Conservation (phyloP, 1,284 basidiomycete genomes). For the Apiotrichum siamense region DNA sequence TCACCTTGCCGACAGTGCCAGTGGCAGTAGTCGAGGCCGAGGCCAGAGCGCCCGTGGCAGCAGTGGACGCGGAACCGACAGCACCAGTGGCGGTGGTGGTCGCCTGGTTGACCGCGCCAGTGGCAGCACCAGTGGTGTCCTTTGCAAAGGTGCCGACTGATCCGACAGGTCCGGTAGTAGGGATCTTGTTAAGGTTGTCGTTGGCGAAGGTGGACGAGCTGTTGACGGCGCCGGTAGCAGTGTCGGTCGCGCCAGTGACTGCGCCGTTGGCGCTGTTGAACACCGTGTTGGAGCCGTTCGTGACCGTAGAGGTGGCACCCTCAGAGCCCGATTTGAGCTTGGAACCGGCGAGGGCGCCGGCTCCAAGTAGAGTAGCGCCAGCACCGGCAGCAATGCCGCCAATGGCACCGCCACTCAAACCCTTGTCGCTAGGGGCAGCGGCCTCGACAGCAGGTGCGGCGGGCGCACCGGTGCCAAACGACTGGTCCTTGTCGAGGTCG, state of each 20-base stretch:
- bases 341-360: background rate
- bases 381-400: background rate
- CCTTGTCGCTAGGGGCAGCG: background rate
- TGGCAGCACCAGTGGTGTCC: conserved; percentile 7
- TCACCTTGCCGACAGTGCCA: background rate
- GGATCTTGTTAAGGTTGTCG: conserved; percentile 2
- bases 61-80: background rate
- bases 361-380: background rate
- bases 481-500: no score
- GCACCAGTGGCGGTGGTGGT: conserved; percentile 1
- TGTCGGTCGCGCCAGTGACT: background rate
- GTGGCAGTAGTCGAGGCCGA: background rate
- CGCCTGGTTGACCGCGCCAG: conserved; percentile 7
- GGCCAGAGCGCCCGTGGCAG: background rate
- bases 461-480: no score
- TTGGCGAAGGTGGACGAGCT: background rate
- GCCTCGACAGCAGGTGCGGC: background rate
- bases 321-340: conserved; percentile 1
- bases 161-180: background rate
- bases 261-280: background rate
- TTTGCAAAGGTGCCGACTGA: background rate
- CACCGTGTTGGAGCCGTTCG: conserved; percentile 2
- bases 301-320: conserved; percentile 2
- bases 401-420: background rate
- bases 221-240: background rate